Conservation (phyloP, 495 filamentous ascomycete species). For the Penicillium paradoxum region DNA sequence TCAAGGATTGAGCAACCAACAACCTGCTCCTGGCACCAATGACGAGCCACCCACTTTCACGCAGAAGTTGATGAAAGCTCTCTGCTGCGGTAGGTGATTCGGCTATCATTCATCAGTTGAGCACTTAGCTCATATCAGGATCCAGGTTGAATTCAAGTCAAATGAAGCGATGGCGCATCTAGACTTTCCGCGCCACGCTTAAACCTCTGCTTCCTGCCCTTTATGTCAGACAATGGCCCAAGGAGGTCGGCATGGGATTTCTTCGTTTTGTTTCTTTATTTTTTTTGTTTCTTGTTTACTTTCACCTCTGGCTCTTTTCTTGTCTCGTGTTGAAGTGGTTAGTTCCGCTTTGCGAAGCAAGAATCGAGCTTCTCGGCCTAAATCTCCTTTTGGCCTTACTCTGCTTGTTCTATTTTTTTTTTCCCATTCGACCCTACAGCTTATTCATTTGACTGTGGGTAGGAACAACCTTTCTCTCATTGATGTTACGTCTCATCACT, state of each 20-base stretch:
- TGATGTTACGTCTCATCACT: slow-evolving; percentile 36
- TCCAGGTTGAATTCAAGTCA: slow-evolving; percentile 30
- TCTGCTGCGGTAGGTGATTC: slow-evolving; percentile 70
- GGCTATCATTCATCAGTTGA: slow-evolving; percentile 5
- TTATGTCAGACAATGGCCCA: slow-evolving; percentile 26
- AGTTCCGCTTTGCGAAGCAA: slow-evolving; percentile 6
- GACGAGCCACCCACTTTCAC: slow-evolving; percentile 48
- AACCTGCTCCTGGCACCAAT: slow-evolving; percentile 35
- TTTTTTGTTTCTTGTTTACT: slow-evolving; percentile 16
- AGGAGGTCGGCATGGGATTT: slow-evolving; percentile 25
- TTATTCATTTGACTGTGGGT: slow-evolving; percentile 20
- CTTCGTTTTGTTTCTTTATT: slow-evolving; percentile 19
- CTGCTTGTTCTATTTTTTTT: neutral
- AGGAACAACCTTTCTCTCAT: slow-evolving; percentile 29
- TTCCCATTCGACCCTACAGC: slow-evolving; percentile 26
- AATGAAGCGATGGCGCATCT: slow-evolving; percentile 16
- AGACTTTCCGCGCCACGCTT: slow-evolving; percentile 14
- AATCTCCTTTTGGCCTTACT: slow-evolving; percentile 12
- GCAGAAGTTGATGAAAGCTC: slow-evolving; percentile 72
- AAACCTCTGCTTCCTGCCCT: slow-evolving; percentile 23
- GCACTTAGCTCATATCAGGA: slow-evolving; percentile 27
- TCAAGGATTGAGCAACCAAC: slow-evolving; percentile 50
- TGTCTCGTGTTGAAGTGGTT: neutral
- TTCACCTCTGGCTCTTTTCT: slow-evolving; percentile 12
- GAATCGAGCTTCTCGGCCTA: slow-evolving; percentile 9